Percentiles rank a stretch among this genome's conserved stretches.
Conservation (phyloP, 2,329 filamentous ascomycete genomes). For the Colletotrichum lini region DNA sequence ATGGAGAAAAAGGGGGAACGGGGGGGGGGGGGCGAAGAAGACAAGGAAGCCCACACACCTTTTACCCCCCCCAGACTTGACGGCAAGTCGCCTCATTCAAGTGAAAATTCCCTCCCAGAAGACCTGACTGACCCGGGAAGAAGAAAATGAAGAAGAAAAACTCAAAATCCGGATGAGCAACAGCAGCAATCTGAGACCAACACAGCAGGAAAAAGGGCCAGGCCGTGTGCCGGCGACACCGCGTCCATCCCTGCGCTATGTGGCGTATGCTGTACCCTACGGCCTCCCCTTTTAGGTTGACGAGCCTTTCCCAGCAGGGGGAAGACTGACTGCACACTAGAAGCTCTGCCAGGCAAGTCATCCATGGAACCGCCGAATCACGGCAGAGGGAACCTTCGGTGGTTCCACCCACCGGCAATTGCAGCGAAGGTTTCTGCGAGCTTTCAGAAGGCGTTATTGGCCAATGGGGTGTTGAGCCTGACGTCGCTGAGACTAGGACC, state of each 20-base stretch:
- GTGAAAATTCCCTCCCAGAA: neutral
- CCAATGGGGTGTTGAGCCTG: constrained; percentile 22
- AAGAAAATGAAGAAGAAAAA: neutral
- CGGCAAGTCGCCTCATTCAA: neutral
- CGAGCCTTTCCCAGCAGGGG: constrained; percentile 13
- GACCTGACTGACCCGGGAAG: neutral
- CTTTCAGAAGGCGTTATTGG: constrained; percentile 19
- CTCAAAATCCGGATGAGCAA: neutral
- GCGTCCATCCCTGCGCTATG: constrained; percentile 36
- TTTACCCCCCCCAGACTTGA: neutral
- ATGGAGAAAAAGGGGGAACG: neutral
- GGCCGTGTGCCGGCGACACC: constrained; percentile 23
- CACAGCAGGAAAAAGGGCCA: neutral
- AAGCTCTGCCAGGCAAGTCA: neutral
- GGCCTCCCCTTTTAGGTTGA: constrained; percentile 13
- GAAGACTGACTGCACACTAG: constrained; percentile 9
- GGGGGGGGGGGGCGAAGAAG: neutral
- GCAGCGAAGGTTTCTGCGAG: constrained; percentile 38
- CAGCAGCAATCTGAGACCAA: constrained; percentile 1
- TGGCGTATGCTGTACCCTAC: constrained; percentile 6
- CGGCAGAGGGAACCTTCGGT: constrained; percentile 24
- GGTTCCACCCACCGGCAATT: constrained; percentile 33
- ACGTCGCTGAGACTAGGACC: constrained; percentile 28
- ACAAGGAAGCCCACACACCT: constrained; percentile 8
- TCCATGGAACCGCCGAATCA: constrained; percentile 26